Percentiles rank a stretch among this genome's conserved stretches.
phyloP scores from a whole-genome alignment of 192 early-diverging fungal genomes.

The Coemansia javaensis region DNA sequence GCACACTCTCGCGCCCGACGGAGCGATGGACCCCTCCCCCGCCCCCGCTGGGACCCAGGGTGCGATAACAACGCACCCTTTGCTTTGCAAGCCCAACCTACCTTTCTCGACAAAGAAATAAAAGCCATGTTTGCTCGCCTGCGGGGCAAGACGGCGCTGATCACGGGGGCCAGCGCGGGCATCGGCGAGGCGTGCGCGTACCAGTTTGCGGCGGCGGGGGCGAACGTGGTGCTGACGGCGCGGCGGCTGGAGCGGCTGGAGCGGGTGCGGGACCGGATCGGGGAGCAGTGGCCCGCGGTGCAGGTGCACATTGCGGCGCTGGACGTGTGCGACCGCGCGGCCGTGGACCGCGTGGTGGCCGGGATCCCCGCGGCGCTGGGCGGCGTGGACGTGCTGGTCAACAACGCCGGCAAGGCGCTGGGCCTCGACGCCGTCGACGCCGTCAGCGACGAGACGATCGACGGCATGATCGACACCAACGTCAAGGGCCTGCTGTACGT shows the following conservation, averaged over 20 bases:
- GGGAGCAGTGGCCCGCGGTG: conserved; percentile 44
- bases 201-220: conserved; percentile 43
- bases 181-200: conserved; percentile 50
- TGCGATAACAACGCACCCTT: no score
- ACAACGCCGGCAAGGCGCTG: conserved; percentile 82
- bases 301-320: conserved; percentile 59
- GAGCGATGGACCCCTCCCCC: no score
- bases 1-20: no score
- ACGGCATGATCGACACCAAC: conserved; percentile 86
- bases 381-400: conserved; percentile 80
- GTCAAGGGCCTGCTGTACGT: conserved; percentile 83
- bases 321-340: conserved; percentile 62
- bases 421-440: conserved; percentile 66
- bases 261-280: conserved; percentile 52
- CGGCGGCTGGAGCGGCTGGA: conserved; percentile 63
- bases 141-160: conserved; percentile 43
- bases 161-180: conserved; percentile 52
- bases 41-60: no score
- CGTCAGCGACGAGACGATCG: conserved; percentile 57
- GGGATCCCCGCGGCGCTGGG: conserved; percentile 46
- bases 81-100: no score
- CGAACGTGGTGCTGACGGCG: conserved; percentile 57
- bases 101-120: no score
- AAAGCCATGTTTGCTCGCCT: conserved; percentile 37
- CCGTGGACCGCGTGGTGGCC: conserved; percentile 48